Conservation (phyloP, 2,329 filamentous ascomycete genomes). For the Emericellopsis cladophorae region DNA sequence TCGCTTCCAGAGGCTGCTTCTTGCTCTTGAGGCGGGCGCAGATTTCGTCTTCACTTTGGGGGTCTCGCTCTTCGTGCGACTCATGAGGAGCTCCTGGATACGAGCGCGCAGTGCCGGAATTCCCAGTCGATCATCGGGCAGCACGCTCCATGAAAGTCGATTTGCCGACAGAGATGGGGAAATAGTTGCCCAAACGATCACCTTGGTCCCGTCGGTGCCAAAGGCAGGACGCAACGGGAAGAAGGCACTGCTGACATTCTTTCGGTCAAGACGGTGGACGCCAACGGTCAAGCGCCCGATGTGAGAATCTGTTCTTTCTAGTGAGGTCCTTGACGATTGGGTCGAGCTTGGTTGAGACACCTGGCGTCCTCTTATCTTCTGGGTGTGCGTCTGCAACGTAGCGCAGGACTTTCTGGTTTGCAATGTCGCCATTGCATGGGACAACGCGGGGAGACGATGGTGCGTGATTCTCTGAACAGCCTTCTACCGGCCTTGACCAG, state of each 20-base stretch:
- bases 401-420: constrained; percentile 26
- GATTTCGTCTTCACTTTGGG: constrained; percentile 21
- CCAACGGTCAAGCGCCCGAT: no score
- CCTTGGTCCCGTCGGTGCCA: no score
- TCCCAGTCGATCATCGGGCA: constrained; percentile 16
- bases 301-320: constrained; percentile 7
- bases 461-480: constrained; percentile 29
- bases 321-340: constrained; percentile 28
- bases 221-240: constrained; percentile 18
- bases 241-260: no score
- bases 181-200: no score
- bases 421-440: constrained; percentile 24
- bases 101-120: constrained; percentile 19
- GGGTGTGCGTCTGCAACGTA: constrained; percentile 24
- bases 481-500: constrained; percentile 30
- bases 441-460: constrained; percentile 35
- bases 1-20: constrained; percentile 7
- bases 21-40: constrained; percentile 3
- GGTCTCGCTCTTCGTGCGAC: constrained; percentile 25
- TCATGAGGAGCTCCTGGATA: constrained; percentile 22
- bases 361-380: constrained; percentile 25
- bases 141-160: constrained; percentile 24
- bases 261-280: no score
- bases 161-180: no score
- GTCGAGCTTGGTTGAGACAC: constrained; percentile 48